Conservation (phyloP, 345 rosid genomes). For the Hevea brasiliensis region DNA sequence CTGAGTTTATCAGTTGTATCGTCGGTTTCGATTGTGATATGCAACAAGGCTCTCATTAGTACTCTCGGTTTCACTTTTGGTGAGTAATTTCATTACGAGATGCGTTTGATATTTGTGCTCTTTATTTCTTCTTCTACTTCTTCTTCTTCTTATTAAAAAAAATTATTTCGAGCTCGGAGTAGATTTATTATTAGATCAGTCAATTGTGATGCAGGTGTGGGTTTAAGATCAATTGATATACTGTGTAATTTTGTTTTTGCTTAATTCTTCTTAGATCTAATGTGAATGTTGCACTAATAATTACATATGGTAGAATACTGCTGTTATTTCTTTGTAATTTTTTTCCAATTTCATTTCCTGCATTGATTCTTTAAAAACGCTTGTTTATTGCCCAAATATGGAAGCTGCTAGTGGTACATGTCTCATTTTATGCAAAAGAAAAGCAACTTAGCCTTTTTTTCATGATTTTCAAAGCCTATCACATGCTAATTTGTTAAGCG, state of each 20-base stretch:
- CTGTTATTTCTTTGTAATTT: too few relatives aligned
- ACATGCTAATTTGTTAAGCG: background rate
- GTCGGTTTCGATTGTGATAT: conserved; percentile 97
- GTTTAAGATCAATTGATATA: background rate
- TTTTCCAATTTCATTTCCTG: background rate
- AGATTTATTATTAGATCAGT: background rate
- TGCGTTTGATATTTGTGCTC: background rate
- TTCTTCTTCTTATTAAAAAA: background rate
- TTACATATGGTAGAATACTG: background rate
- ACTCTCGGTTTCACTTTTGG: conserved; percentile 97
- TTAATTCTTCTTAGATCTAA: conserved; percentile 6
- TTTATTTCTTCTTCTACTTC: background rate
- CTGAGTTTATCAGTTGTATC: conserved; percentile 94
- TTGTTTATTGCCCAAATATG: background rate
- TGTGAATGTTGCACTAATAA: background rate
- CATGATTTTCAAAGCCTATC: background rate
- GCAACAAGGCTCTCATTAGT: conserved; percentile 99
- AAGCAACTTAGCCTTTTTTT: background rate
- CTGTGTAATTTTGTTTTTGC: background rate
- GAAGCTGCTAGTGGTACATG: background rate
- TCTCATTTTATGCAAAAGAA: background rate
- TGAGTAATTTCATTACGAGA: conserved; percentile 18
- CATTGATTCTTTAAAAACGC: background rate
- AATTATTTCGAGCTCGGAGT: background rate
- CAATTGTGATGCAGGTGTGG: background rate